A percentile compares a stretch with the other conserved stretches of the same genome.
These are phyloP conservation scores for Ceratocystis ficicola DNA, from an alignment of 2,329 filamentous ascomycete genomes.

Conservation along the genomic window DNA sequence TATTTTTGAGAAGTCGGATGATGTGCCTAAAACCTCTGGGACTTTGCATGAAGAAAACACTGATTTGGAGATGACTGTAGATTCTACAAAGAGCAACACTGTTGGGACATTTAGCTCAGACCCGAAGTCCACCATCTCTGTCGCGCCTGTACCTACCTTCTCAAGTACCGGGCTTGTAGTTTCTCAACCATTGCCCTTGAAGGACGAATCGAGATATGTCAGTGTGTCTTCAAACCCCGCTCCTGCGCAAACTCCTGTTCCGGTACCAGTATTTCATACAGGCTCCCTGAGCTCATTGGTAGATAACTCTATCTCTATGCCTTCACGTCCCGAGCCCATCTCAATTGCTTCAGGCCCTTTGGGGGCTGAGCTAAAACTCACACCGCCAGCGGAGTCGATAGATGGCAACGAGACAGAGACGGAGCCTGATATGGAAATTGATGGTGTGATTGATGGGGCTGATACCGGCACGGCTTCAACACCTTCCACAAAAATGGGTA, in stretches of 20 bases:
- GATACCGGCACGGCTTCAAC: constrained; percentile 38
- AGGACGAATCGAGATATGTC: background rate
- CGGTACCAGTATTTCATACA: background rate
- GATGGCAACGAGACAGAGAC: constrained; percentile 23
- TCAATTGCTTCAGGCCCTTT: background rate
- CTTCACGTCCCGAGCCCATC: background rate
- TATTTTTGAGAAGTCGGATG: background rate
- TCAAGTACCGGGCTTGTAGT: too few species aligned
- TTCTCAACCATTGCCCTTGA: background rate
- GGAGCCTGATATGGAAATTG: constrained; percentile 33
- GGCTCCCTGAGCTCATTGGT: background rate
- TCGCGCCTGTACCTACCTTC: background rate
- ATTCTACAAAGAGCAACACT: background rate
- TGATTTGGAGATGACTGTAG: constrained; percentile 15
- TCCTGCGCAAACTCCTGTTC: background rate
- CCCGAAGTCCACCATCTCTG: background rate
- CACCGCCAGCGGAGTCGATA: constrained; percentile 23
- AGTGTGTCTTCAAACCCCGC: background rate
- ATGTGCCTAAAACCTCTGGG: background rate
- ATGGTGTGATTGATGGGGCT: constrained; percentile 44
- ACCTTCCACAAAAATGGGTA: constrained; percentile 30
- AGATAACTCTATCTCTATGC: background rate
- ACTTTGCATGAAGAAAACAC: background rate
- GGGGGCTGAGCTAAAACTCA: constrained; percentile 22
- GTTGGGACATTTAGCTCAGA: background rate